Conservation (phyloP, 2,329 filamentous ascomycete genomes). For the Elsinoe fawcettii region DNA sequence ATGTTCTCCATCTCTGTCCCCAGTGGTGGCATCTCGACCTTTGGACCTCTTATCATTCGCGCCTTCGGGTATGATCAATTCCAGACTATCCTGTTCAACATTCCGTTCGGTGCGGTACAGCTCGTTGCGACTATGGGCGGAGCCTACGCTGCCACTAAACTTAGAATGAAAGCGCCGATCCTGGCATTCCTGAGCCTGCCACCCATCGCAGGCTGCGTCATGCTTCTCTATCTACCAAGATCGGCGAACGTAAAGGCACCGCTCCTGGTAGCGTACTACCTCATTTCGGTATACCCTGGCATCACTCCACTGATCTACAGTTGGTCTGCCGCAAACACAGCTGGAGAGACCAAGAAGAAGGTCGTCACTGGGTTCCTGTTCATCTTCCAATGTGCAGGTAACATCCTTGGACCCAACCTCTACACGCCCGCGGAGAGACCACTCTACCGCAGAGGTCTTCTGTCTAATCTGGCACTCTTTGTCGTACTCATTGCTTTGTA, state of each 20-base stretch:
- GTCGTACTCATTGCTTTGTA: slow-evolving; percentile 50
- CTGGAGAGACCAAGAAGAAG: slow-evolving; percentile 63
- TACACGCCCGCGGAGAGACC: slow-evolving; percentile 56
- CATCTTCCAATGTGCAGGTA: slow-evolving; percentile 57
- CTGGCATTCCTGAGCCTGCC: slow-evolving; percentile 44
- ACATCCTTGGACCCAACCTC: slow-evolving; percentile 58
- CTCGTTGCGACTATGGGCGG: slow-evolving; percentile 52
- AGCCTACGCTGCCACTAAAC: slow-evolving; percentile 47
- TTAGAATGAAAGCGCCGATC: slow-evolving; percentile 50
- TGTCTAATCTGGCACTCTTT: slow-evolving; percentile 55
- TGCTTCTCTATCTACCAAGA: slow-evolving; percentile 45
- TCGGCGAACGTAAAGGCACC: slow-evolving; percentile 40
- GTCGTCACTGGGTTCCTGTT: slow-evolving; percentile 58
- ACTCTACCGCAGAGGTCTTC: slow-evolving; percentile 49
- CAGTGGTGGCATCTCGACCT: slow-evolving; percentile 51
- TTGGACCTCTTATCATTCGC: slow-evolving; percentile 51
- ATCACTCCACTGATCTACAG: slow-evolving; percentile 55
- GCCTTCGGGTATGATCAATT: slow-evolving; percentile 52
- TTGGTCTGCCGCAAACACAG: slow-evolving; percentile 57
- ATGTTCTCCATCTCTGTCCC: slow-evolving; percentile 47
- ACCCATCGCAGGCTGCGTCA: slow-evolving; percentile 49
- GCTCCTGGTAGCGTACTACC: slow-evolving; percentile 51
- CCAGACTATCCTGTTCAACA: slow-evolving; percentile 52
- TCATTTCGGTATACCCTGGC: slow-evolving; percentile 54
- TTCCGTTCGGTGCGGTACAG: slow-evolving; percentile 54